phyloP scores from a whole-genome alignment of 306 rosid species.

The Quercus mongolica region DNA sequence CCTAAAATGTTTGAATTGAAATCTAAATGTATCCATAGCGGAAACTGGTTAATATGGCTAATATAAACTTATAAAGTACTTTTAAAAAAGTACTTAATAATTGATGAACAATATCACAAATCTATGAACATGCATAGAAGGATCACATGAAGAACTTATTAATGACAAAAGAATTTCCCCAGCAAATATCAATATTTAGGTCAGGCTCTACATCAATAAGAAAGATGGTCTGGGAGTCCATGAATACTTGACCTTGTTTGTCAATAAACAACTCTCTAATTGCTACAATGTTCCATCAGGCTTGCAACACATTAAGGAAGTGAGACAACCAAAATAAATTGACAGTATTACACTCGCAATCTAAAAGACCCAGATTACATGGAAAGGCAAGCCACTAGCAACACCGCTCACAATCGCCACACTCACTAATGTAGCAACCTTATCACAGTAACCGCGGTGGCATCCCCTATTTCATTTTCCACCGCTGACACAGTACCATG shows the following conservation, averaged over 20 bases:
- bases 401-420: not conserved
- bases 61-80: not conserved
- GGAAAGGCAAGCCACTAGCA: not conserved
- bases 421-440: not conserved
- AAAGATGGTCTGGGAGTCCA: not conserved
- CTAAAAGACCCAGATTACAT: not conserved
- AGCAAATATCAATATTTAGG: too few relatives aligned
- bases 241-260: not conserved
- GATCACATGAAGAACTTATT: not conserved
- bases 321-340: not conserved
- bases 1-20: not conserved
- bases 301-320: not conserved
- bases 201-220: not conserved
- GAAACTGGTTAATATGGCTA: not conserved
- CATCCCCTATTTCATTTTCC: not conserved
- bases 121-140: not conserved
- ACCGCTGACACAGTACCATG: not conserved
- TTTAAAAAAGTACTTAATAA: not conserved
- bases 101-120: not conserved
- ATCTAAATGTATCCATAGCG: not conserved
- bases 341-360: not conserved
- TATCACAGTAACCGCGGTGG: not conserved
- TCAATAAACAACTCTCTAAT: not conserved
- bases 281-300: not conserved
- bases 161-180: not conserved